These are phyloP conservation scores for Lactifluus piperatus DNA, from an alignment of 768 basidiomycete species.

Conservation along the genomic window DNA sequence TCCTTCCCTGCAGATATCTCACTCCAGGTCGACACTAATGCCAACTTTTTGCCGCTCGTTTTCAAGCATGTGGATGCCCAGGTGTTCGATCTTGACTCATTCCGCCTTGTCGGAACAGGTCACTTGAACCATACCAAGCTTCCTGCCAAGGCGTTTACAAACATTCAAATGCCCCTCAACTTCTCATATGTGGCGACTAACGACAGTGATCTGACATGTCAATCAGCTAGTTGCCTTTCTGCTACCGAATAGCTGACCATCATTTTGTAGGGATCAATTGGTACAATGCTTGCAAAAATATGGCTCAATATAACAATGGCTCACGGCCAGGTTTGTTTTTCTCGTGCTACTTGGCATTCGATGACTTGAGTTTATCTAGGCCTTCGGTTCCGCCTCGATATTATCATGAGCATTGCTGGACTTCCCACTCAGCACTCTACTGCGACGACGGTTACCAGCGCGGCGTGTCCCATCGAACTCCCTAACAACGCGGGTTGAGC, in stretches of 20 bases:
- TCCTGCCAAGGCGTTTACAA: conserved; percentile 56
- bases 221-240: conserved; percentile 22
- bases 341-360: neutral
- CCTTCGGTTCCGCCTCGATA: conserved; percentile 30
- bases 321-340: conserved; percentile 48
- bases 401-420: conserved; percentile 31
- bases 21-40: conserved; percentile 65
- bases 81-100: conserved; percentile 62
- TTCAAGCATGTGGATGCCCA: conserved; percentile 59
- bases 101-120: conserved; percentile 58
- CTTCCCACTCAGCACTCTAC: conserved; percentile 26
- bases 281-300: conserved; percentile 71
- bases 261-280: conserved; percentile 50
- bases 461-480: conserved; percentile 29
- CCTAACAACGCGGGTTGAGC: conserved; percentile 20
- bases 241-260: conserved; percentile 8
- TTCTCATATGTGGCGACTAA: conserved; percentile 80
- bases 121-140: conserved; percentile 49
- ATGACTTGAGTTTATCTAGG: conserved; percentile 1
- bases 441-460: conserved; percentile 27
- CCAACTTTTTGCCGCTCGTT: conserved; percentile 69
- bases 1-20: conserved; percentile 73
- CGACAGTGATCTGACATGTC: conserved; percentile 77
- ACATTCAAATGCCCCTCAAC: conserved; percentile 65
- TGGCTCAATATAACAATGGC: conserved; percentile 38